Percentiles rank a stretch among this genome's conserved stretches.
phyloP scores from a whole-genome alignment of 129 eudicot genomes.

The Centrapalus pauciflorus region DNA sequence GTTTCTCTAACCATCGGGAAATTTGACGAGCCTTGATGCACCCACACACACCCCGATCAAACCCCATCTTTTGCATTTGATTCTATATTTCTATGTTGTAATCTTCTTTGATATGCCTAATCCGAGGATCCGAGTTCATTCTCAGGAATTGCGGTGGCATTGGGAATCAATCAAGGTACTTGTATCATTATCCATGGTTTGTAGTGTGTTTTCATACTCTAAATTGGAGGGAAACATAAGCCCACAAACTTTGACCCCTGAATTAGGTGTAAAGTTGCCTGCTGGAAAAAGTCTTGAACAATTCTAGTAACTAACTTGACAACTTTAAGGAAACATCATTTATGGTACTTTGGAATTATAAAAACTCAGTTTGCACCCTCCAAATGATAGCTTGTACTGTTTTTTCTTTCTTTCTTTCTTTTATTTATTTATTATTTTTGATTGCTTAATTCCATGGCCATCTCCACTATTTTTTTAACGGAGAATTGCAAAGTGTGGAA shows the following conservation, averaged over 20 bases:
- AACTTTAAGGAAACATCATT: neutral
- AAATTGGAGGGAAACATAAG: conserved; percentile 26
- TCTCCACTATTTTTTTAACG: no score
- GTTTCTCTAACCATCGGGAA: no score
- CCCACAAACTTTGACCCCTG: conserved; percentile 19
- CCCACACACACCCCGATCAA: no score
- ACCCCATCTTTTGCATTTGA: neutral
- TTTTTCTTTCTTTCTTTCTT: neutral
- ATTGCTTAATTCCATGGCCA: no score
- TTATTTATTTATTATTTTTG: neutral
- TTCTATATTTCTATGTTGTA: neutral
- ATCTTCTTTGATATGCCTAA: neutral
- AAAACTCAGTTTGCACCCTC: neutral
- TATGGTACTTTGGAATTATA: neutral
- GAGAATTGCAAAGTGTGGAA: no score
- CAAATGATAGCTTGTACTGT: neutral
- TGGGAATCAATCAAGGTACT: neutral
- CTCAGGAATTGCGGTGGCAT: neutral
- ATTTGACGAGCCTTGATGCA: no score
- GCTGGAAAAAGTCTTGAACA: neutral
- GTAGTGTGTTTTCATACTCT: neutral
- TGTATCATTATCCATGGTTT: neutral
- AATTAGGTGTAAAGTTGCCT: conserved; percentile 17
- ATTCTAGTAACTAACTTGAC: conserved; percentile 8
- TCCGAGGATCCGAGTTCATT: neutral